Evolutionary conservation across 139 green algal species (phyloP), one percentile per base, ranked within the genome.

Genomic region (Mesostigma viride): DNA sequence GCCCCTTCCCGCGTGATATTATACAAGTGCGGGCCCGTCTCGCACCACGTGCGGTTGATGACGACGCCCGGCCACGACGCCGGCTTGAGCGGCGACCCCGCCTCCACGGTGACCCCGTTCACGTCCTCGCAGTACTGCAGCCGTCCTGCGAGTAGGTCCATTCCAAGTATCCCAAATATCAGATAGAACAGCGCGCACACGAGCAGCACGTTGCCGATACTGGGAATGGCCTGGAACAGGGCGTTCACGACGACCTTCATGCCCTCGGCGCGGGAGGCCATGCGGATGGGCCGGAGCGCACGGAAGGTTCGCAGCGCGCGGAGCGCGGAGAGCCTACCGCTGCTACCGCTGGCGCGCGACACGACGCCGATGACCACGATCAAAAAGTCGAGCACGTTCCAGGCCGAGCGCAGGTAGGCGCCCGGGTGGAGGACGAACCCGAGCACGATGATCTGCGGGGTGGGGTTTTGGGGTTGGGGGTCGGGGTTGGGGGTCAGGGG

Each of bases 111-210:
- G 40, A 53, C 46, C 14, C 4, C 31, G 33, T 67, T 3, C 27
- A 36, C 33, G n/a, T 79, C 73, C 6, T 64, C 56, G 66, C 79
- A 82, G 62, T 63, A 80, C 51, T 72, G 71, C n/a, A 78, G 71
- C 40, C 35, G 51, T 8, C 74, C 78, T 26, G 71, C 75, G 56
- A 88, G 58, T 22, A 88, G 62, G 58, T 83, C 79, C 20, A 91
- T 66, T 5, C 63, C 79, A 40, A 91, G 73, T 58, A 91, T 84
- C 27, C 68, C 82, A 73, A 91, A 89, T 22, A 87, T 84, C 45
- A 87, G 69, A 74, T 82, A 87, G 69, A 91, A 84, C 22, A 87
- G 74, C 30, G 81, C 11, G 32, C 73, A 86, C 3, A 91, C 81
- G 27, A 88, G 70, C 30, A 82, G 3, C 0, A 91, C 80, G 73